These are phyloP conservation scores for Phlyctochytrium planicorne DNA, from an alignment of 192 early-diverging fungal genomes.

Conservation along the genomic window DNA sequence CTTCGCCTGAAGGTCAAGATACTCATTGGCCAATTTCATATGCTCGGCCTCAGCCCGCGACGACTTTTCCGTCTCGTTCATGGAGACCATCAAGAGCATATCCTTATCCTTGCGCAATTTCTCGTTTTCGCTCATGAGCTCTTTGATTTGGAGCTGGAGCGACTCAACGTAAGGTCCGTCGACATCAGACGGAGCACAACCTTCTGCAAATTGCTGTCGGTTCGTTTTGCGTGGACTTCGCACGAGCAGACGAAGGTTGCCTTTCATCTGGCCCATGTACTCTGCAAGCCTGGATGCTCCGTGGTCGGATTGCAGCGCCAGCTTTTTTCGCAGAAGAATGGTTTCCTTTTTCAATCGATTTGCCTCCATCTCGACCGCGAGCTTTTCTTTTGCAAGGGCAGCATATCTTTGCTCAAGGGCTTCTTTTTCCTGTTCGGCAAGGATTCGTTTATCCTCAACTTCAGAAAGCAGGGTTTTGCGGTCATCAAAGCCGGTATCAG, in stretches of 20 bases:
- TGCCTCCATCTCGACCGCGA: too few species aligned
- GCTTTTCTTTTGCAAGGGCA: too few species aligned
- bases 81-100: slow-evolving; percentile 13
- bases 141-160: slow-evolving; percentile 11
- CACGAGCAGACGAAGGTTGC: neutral
- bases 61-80: slow-evolving; percentile 27
- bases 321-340: too few species aligned
- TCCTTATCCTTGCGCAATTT: slow-evolving; percentile 19
- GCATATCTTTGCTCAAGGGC: too few species aligned
- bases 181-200: neutral
- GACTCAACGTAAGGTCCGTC: neutral
- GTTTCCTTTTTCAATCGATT: too few species aligned
- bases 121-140: slow-evolving; percentile 16
- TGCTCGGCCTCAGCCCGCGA: slow-evolving; percentile 6
- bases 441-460: slow-evolving; percentile 19
- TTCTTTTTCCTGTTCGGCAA: slow-evolving; percentile 6
- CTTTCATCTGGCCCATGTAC: slow-evolving; percentile 5
- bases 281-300: too few species aligned
- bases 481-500: neutral
- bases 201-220: neutral
- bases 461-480: slow-evolving; percentile 25
- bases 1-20: neutral
- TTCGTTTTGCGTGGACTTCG: neutral
- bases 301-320: too few species aligned
- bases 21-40: neutral